Evolutionary conservation across 164 flowering plant genomes (phyloP).

Genomic region (Vitis rotundifolia): DNA sequence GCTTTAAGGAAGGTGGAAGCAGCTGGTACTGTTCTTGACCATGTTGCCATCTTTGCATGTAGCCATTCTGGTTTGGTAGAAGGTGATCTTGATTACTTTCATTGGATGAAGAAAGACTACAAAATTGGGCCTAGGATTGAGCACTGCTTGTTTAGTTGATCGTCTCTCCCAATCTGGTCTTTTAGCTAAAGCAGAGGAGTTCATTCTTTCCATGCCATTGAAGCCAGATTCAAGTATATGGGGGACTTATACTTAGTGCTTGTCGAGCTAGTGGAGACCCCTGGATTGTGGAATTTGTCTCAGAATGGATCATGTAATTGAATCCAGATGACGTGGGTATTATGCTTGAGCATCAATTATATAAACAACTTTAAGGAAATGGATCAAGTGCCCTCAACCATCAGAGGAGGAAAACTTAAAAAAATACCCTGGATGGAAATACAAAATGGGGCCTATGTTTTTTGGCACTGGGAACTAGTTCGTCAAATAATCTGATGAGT

Average conservation of each 20-base stretch:
- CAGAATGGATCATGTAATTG: slow-evolving; percentile 23
- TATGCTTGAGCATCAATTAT: slow-evolving; percentile 35
- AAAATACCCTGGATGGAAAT: slow-evolving; percentile 43
- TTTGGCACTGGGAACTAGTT: slow-evolving; percentile 27
- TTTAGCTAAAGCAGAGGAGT: slow-evolving; percentile 36
- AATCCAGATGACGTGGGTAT: slow-evolving; percentile 32
- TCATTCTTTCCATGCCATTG: slow-evolving; percentile 40
- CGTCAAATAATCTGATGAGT: slow-evolving; percentile 26
- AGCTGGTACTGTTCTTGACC: slow-evolving; percentile 35
- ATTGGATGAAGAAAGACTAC: slow-evolving; percentile 30
- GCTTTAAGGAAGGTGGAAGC: slow-evolving; percentile 35
- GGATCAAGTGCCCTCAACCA: slow-evolving; percentile 37
- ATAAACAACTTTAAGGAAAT: slow-evolving; percentile 43
- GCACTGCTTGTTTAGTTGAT: slow-evolving; percentile 53
- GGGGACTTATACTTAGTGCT: slow-evolving; percentile 47
- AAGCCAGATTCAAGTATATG: slow-evolving; percentile 48
- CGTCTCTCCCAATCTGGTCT: slow-evolving; percentile 35
- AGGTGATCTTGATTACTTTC: slow-evolving; percentile 29
- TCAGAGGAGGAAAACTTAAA: slow-evolving; percentile 30
- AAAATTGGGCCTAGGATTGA: slow-evolving; percentile 34
- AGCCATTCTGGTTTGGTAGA: slow-evolving; percentile 52
- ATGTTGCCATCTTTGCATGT: slow-evolving; percentile 42
- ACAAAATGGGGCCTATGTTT: slow-evolving; percentile 30
- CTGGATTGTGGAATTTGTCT: slow-evolving; percentile 28
- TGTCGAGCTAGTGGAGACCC: slow-evolving; percentile 30